Base-by-base conservation (phyloP, 345 rosid species). In the Eucalyptus regnans region DNA sequence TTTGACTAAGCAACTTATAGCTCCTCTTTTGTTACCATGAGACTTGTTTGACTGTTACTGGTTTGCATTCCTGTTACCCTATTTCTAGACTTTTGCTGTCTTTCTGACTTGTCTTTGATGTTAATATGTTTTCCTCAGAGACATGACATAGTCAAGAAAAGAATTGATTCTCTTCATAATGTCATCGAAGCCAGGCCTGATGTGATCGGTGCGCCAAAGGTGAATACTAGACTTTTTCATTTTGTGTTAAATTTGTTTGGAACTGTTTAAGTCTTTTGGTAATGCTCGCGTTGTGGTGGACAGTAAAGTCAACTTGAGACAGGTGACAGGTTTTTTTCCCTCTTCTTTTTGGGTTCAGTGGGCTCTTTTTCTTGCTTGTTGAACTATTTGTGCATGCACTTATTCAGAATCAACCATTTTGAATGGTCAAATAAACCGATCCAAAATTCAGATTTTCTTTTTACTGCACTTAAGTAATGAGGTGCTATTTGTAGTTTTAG, bases 121-220 rank as follows among this genome's bases (percentile, higher is more conserved):
- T 76, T 27, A 22, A 44, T 68, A 29, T 12, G 81, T 87, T 48
- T 44, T 62, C 84, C 81, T 88, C 93, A 95, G 97, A 95, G 89
- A 90, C 97, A 95, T 90, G 96, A 95, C 89, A 93, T 95, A 87
- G 86, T 92, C 89, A 95, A 95, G 93, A 93, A 92, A 90, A 93
- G 97, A 89, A 91, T 95, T 22, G 94, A 95, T 89, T 22, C 94
- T 51, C 93, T 90, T 50, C 96, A 96, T 56, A 93, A 94, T 87
- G 95, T 94, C 33, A 91, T 94, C 18, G 96, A 95, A 91, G 88
- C 88, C 85, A 92, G 91, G 90, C 95, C 89, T 29, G 96, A 94
- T 91, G 95, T 93, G 50, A 94, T 95, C n/a, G 97, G 97, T 66
- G 93, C 96, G 22, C 96, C 96, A 68, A 92, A 92, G 95, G 95